Evolutionary conservation across 2,329 filamentous ascomycete species (phyloP).

Genomic region (Diaporthe caulivora): DNA sequence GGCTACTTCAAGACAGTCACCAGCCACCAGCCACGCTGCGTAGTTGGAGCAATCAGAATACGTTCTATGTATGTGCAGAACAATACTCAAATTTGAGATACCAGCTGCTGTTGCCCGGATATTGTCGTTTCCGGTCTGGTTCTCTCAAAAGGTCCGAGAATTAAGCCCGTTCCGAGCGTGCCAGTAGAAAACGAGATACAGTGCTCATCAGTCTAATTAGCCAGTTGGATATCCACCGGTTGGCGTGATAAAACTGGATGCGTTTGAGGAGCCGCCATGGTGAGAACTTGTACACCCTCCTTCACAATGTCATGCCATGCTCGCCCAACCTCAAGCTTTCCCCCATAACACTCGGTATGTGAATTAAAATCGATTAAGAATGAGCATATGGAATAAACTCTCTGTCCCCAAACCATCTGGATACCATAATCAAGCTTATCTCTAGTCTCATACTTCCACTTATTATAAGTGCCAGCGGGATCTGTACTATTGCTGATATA

Average conservation of each 20-base stretch:
- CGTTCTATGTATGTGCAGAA: background rate
- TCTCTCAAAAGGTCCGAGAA: background rate
- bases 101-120: background rate
- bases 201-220: background rate
- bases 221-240: background rate
- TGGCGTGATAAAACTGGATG: background rate
- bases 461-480: background rate
- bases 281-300: background rate
- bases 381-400: background rate
- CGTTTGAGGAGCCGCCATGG: background rate
- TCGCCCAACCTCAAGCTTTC: background rate
- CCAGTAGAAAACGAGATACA: background rate
- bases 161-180: background rate
- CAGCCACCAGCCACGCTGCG: background rate
- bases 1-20: background rate
- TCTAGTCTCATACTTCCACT: background rate
- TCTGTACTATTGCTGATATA: slow-evolving; percentile 3
- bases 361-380: no score
- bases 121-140: background rate
- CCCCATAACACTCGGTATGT: slow-evolving; percentile 2
- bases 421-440: background rate
- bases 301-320: background rate
- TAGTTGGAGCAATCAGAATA: background rate
- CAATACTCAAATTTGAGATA: background rate
- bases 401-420: background rate